Percentiles rank a stretch among this genome's conserved stretches.
These are phyloP conservation scores for Kockiozyma suomiensis DNA, from an alignment of 805 yeast species.

Conservation along the genomic window DNA sequence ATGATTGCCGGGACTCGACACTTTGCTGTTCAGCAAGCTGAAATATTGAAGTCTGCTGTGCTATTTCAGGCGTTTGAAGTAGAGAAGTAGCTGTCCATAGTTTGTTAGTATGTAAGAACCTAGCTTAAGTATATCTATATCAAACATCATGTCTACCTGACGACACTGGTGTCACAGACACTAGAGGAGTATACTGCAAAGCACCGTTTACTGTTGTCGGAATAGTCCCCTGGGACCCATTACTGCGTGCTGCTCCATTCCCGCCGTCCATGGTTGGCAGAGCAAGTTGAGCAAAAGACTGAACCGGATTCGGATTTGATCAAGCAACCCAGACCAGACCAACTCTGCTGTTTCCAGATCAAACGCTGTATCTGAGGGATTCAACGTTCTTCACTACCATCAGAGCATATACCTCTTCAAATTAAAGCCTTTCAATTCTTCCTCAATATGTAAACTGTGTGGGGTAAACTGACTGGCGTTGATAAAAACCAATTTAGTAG, in stretches of 20 bases:
- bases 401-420: no score
- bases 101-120: neutral
- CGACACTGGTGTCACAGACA: constrained; percentile 25
- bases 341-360: no score
- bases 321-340: no score
- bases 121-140: neutral
- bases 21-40: constrained; percentile 21
- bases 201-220: constrained; percentile 16
- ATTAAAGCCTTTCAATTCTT: no score
- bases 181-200: constrained; percentile 27
- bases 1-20: constrained; percentile 11
- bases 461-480: no score
- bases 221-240: neutral
- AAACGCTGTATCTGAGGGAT: no score
- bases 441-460: no score
- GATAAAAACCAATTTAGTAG: neutral
- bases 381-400: no score
- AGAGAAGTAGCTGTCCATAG: constrained; percentile 1
- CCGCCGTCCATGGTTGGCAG: neutral
- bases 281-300: neutral
- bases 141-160: constrained; percentile 9
- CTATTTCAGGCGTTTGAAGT: constrained; percentile 9
- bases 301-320: neutral
- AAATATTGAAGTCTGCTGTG: constrained; percentile 23
- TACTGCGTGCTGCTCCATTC: neutral